These are phyloP conservation scores for Alternaria atra DNA, from an alignment of 2,329 filamentous ascomycete genomes.

Conservation along the genomic window DNA sequence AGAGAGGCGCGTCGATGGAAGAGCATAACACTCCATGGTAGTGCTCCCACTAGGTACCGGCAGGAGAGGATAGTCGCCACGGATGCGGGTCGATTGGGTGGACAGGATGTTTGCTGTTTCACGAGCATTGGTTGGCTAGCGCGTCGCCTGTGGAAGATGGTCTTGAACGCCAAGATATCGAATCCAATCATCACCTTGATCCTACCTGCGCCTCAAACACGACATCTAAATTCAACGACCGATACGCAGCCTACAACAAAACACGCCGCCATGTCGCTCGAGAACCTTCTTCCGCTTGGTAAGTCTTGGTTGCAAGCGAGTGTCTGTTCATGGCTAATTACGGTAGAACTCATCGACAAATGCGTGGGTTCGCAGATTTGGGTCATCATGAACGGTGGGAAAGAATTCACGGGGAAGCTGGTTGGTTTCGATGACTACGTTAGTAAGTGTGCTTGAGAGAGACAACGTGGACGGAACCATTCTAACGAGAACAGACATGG, in stretches of 20 bases:
- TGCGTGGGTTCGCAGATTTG: slow-evolving; percentile 97
- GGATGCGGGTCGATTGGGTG: slow-evolving; percentile 5
- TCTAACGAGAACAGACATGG: slow-evolving; percentile 78
- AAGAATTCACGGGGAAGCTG: slow-evolving; percentile 95
- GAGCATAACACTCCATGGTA: slow-evolving; percentile 50
- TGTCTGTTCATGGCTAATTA: slow-evolving; percentile 25
- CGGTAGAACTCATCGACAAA: slow-evolving; percentile 93
- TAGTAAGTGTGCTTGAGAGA: slow-evolving; percentile 72
- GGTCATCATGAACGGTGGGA: slow-evolving; percentile 99
- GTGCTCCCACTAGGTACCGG: slow-evolving; percentile 44
- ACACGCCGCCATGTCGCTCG: slow-evolving; percentile 33
- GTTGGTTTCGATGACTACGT: slow-evolving; percentile 99
- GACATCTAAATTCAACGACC: slow-evolving; percentile 3
- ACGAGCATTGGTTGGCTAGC: slow-evolving; percentile 26
- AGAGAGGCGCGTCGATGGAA: slow-evolving; percentile 39
- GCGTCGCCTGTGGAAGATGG: slow-evolving; percentile 17
- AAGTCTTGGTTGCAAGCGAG: neutral
- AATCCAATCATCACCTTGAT: slow-evolving; percentile 24
- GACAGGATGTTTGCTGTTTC: slow-evolving; percentile 14
- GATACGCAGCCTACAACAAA: slow-evolving; percentile 1
- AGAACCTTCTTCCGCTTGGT: slow-evolving; percentile 47
- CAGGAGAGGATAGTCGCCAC: neutral
- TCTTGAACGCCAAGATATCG: slow-evolving; percentile 31
- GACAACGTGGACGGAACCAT: neutral
- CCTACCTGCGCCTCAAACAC: slow-evolving; percentile 11